These are phyloP conservation scores for Hirsutella minnesotensis DNA, from an alignment of 2,329 filamentous ascomycete species.

Conservation along the genomic window DNA sequence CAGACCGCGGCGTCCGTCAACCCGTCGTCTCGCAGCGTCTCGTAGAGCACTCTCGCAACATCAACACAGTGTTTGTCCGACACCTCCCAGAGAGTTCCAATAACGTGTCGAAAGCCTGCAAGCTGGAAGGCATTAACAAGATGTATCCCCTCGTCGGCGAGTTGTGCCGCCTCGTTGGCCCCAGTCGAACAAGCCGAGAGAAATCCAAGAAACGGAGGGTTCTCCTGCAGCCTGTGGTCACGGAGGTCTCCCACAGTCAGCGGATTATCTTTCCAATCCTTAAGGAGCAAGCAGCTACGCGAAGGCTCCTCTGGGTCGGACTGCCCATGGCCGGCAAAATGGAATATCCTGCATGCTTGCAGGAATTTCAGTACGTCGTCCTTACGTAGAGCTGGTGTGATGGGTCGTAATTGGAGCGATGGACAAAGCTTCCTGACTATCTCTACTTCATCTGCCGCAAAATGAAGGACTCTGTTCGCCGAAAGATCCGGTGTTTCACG, in stretches of 20 bases:
- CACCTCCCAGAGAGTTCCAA: conserved; percentile 27
- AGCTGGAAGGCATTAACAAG: conserved; percentile 20
- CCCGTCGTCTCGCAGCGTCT: conserved; percentile 3
- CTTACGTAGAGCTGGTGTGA: neutral
- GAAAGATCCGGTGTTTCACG: neutral
- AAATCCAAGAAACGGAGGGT: neutral
- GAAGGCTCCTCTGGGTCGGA: neutral
- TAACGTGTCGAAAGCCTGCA: too few relatives aligned
- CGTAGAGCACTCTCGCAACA: conserved; percentile 16
- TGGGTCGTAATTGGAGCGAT: neutral
- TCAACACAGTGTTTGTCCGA: conserved; percentile 19
- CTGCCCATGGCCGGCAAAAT: neutral
- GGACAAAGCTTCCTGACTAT: neutral
- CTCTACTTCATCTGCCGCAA: neutral
- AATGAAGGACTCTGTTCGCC: neutral
- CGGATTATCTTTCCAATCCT: neutral
- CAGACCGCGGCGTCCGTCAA: conserved; percentile 3
- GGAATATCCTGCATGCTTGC: conserved; percentile 1
- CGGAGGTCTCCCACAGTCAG: neutral
- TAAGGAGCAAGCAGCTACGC: neutral
- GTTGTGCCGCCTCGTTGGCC: neutral
- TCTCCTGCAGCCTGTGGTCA: neutral
- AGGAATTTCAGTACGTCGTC: neutral
- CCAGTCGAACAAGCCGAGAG: neutral
- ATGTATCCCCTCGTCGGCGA: conserved; percentile 3